Evolutionary conservation across 1,284 basidiomycete species (phyloP).

Genomic region (Apiotrichum gracile): DNA sequence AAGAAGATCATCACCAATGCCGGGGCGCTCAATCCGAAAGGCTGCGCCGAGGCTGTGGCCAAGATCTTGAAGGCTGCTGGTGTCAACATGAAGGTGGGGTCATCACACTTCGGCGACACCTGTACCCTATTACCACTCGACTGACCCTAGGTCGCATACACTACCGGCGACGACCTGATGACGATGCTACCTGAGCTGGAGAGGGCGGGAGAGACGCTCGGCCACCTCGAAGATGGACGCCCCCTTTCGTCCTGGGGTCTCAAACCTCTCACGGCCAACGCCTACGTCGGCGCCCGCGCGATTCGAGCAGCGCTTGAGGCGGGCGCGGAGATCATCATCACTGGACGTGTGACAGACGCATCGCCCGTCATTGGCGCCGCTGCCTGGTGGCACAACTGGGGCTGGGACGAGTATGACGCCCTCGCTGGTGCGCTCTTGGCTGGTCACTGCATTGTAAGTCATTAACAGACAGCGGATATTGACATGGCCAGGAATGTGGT

Average conservation of each 20-base stretch:
- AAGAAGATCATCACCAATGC: slow-evolving; percentile 22
- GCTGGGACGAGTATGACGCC: slow-evolving; percentile 13
- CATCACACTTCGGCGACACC: background rate
- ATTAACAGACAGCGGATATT: background rate
- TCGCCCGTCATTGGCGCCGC: slow-evolving; percentile 21
- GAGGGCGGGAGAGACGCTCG: slow-evolving; percentile 5
- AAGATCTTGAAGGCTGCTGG: slow-evolving; percentile 3
- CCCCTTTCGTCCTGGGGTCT: slow-evolving; percentile 5
- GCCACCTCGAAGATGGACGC: slow-evolving; percentile 10
- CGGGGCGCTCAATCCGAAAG: slow-evolving; percentile 18
- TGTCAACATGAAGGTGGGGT: background rate
- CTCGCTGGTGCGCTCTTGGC: slow-evolving; percentile 23
- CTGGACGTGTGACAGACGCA: slow-evolving; percentile 24
- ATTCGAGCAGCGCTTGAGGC: slow-evolving; percentile 7
- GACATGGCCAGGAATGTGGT: slow-evolving; percentile 10
- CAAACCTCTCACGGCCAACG: slow-evolving; percentile 10
- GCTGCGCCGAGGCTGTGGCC: slow-evolving; percentile 10
- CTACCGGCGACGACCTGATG: slow-evolving; percentile 13
- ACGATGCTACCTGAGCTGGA: slow-evolving; percentile 1
- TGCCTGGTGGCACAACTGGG: slow-evolving; percentile 23
- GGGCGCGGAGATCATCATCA: slow-evolving; percentile 28
- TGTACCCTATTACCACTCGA: background rate
- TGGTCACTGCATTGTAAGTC: slow-evolving; percentile 13
- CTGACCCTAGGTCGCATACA: slow-evolving; percentile 6
- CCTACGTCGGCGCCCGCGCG: slow-evolving; percentile 14